These are phyloP conservation scores for Tulasnella sp. DNA, from an alignment of 768 basidiomycete species.

Conservation along the genomic window DNA sequence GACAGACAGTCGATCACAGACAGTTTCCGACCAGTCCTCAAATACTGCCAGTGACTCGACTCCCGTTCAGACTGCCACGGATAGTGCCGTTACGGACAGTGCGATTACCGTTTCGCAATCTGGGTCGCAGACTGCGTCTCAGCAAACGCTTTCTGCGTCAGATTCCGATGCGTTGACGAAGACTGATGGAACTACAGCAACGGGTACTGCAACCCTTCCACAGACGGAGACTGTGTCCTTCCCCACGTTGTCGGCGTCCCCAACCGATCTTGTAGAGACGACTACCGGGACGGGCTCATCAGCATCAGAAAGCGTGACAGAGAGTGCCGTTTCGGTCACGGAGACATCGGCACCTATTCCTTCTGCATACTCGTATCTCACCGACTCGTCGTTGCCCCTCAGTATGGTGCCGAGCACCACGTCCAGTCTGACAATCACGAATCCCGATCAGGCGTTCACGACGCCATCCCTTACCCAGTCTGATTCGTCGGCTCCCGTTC, in stretches of 20 bases:
- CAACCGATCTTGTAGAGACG: neutral
- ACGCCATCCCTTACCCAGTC: constrained; percentile 2
- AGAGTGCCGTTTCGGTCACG: neutral
- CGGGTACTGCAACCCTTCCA: neutral
- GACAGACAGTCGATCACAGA: no score
- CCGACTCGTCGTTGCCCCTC: constrained; percentile 6
- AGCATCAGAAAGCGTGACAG: neutral
- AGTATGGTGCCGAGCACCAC: neutral
- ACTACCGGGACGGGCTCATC: neutral
- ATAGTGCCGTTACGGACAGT: neutral
- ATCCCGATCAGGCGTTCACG: constrained; percentile 23
- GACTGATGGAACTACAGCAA: neutral
- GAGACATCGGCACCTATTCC: constrained; percentile 29
- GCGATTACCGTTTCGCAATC: neutral
- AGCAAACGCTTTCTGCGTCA: neutral
- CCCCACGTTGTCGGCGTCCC: neutral
- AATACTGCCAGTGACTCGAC: neutral
- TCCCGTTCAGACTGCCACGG: neutral
- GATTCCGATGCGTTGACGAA: neutral
- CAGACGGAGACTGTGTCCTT: neutral
- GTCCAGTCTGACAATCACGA: constrained; percentile 18
- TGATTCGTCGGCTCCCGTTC: neutral
- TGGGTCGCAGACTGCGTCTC: neutral
- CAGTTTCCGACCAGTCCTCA: neutral
- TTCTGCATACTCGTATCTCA: constrained; percentile 49